A percentile compares a stretch with the other conserved stretches of the same genome.
phyloP scores from a whole-genome alignment of 2,329 filamentous ascomycete genomes.

The Epichloe typhina region DNA sequence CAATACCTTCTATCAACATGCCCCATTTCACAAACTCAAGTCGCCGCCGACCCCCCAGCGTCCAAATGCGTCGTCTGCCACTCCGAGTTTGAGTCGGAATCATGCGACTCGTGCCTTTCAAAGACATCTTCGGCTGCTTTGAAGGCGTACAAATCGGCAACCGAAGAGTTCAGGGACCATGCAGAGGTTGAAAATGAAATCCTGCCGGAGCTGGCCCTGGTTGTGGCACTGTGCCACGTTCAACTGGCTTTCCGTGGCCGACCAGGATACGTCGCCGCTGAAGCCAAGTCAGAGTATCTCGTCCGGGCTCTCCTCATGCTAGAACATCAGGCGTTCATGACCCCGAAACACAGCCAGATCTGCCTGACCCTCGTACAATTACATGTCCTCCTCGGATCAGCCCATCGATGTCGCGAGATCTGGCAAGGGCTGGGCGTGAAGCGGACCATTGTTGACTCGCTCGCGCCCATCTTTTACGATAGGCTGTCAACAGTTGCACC shows the following conservation, averaged over 20 bases:
- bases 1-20: slow-evolving; percentile 32
- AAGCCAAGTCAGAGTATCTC: slow-evolving; percentile 19
- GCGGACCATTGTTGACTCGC: slow-evolving; percentile 42
- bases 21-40: slow-evolving; percentile 11
- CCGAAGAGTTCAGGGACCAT: slow-evolving; percentile 2
- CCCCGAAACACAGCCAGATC: slow-evolving; percentile 32
- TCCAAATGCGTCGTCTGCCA: slow-evolving; percentile 15
- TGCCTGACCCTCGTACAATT: slow-evolving; percentile 38
- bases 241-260: slow-evolving; percentile 14
- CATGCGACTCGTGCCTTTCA: slow-evolving; percentile 13
- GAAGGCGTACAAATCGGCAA: slow-evolving; percentile 7
- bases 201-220: slow-evolving; percentile 21
- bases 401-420: slow-evolving; percentile 30
- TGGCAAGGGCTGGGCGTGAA: slow-evolving; percentile 42
- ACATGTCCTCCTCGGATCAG: slow-evolving; percentile 37
- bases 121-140: slow-evolving; percentile 13
- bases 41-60: slow-evolving; percentile 10
- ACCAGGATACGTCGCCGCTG: slow-evolving; percentile 3
- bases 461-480: slow-evolving; percentile 42
- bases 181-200: slow-evolving; percentile 8
- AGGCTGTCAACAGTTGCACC: slow-evolving; percentile 40
- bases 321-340: slow-evolving; percentile 32
- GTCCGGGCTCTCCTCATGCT: slow-evolving; percentile 37
- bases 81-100: slow-evolving; percentile 8
- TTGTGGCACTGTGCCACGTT: slow-evolving; percentile 22